Base-by-base conservation (phyloP, 2,329 filamentous ascomycete genomes). In the Coniochaeta hoffmannii region DNA sequence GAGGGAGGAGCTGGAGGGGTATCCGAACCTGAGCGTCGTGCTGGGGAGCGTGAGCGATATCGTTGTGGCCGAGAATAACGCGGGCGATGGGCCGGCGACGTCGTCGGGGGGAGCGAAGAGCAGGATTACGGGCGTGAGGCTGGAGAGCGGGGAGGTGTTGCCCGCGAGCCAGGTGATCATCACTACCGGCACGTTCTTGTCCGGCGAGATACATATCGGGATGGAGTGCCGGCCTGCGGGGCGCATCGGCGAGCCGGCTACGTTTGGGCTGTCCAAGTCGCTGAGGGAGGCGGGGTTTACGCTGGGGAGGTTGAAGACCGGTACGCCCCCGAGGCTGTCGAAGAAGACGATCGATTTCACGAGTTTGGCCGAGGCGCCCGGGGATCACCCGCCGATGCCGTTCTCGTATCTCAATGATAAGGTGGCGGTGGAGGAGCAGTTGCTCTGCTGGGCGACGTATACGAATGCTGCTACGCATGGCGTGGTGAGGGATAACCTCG, bases 201-300 rank as follows among this genome's bases (percentile, higher is more conserved):
- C 93, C 11, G 94, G 92, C 17, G 94, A 99, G 71, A 99, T 99
- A 59, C 94, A 99, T 64, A 95, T 99, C 59, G 94, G 91, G 0
- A 74, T 97, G 8, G 82, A 96, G 54, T 81, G 80, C 3, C 96
- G 84, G 66, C 92, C 94, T 0, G 89, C 94, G 0, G 94, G 94
- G 1, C 85, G 94, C 9, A 91, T 99, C 76, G 94, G 93, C 11
- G 94, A 99, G 73, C 89, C 89, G 22, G 92, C 94, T 0, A 97
- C 94, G 0, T 90, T 90, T 65, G 93, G 93, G 0, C 74, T 99
- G 55, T 97, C 92, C 76, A 94, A 92, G 67, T 97, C 92, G 4
- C 76, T 99, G 41, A 82, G 81, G 58, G 88, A 93, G 53, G 92
- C 93, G 1, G 94, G 94, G 1, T 97, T 99, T 67, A 81, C 88